phyloP scores from a whole-genome alignment of 148 eudicot species.

The Diospyros kaki region DNA sequence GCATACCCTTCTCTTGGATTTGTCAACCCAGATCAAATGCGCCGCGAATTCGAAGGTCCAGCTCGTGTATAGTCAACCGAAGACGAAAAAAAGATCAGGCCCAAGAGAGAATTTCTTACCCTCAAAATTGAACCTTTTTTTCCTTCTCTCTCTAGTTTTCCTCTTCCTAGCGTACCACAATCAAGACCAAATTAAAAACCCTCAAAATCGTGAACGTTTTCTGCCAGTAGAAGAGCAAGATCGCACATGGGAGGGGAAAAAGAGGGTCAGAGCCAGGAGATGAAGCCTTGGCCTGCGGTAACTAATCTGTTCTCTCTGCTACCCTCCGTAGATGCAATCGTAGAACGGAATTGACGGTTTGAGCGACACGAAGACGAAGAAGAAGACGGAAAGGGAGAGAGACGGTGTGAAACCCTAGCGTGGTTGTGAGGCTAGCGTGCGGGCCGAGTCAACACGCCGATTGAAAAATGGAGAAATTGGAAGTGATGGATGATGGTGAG shows the following conservation, averaged over 20 bases:
- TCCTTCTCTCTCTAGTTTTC: neutral
- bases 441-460: conserved; percentile 27
- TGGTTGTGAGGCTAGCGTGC: conserved; percentile 1
- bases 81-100: neutral
- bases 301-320: too few species aligned
- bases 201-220: too few species aligned
- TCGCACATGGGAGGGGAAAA: too few species aligned
- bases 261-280: too few species aligned
- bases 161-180: too few species aligned
- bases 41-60: conserved; percentile 7
- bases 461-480: neutral
- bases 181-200: too few species aligned
- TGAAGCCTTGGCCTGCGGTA: too few species aligned
- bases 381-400: neutral
- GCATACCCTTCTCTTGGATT: conserved; percentile 29
- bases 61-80: neutral
- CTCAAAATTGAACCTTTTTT: neutral
- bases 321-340: too few species aligned
- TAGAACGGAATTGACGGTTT: neutral
- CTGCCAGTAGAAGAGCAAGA: too few species aligned
- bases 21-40: conserved; percentile 12
- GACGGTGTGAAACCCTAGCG: neutral
- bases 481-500: too few species aligned
- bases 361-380: neutral
- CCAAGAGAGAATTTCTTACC: neutral